Evolutionary conservation across 306 rosid species (phyloP).

Genomic region (Citrullus colocynthis): DNA sequence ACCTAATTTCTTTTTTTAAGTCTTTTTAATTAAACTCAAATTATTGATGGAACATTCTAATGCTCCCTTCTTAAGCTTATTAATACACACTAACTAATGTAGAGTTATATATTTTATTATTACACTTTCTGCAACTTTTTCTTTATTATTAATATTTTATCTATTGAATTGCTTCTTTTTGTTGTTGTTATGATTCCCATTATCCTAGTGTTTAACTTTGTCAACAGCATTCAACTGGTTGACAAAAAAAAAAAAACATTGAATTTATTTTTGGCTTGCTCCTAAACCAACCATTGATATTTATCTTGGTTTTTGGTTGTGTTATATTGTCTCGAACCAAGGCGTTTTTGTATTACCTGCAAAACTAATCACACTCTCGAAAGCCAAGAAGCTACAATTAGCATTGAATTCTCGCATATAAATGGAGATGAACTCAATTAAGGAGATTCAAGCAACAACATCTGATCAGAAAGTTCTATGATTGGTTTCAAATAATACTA

Average conservation of each 20-base stretch:
- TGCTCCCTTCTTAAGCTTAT: neutral
- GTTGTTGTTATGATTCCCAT: neutral
- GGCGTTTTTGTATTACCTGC: too few relatives aligned
- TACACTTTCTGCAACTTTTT: neutral
- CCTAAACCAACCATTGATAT: neutral
- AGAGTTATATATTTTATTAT: neutral
- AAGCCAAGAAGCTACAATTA: too few relatives aligned
- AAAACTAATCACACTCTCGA: too few relatives aligned
- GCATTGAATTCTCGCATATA: too few relatives aligned
- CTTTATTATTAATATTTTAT: neutral
- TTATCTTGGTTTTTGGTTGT: too few relatives aligned
- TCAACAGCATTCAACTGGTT: neutral
- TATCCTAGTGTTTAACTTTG: neutral
- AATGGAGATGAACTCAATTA: too few relatives aligned
- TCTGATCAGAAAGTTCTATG: too few relatives aligned
- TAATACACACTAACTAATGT: neutral
- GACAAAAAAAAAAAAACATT: neutral
- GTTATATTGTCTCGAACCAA: too few relatives aligned
- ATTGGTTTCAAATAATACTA: too few relatives aligned
- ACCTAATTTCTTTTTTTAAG: neutral
- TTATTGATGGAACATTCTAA: conserved; percentile 5
- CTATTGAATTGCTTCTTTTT: neutral
- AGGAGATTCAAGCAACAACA: too few relatives aligned
- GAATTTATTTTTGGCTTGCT: neutral
- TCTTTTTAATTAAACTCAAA: neutral